Percentiles rank a stretch among this genome's conserved stretches.
phyloP scores from a whole-genome alignment of 2,329 filamentous ascomycete genomes.

The Colletotrichum tabaci region DNA sequence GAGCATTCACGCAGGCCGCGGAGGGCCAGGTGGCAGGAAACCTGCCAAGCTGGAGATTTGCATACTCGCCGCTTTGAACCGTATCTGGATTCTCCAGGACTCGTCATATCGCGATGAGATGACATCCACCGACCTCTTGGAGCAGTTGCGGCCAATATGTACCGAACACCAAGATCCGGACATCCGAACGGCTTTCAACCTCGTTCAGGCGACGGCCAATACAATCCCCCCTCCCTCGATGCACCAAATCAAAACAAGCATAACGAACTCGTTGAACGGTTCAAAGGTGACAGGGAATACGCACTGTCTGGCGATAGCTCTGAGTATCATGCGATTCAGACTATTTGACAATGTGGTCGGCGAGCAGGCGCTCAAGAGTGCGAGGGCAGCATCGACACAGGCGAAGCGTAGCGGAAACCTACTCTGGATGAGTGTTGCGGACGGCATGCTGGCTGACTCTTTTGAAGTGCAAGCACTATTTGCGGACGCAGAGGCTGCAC shows the following conservation, averaged over 20 bases:
- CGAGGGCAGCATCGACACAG: conserved; percentile 77
- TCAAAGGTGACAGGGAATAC: conserved; percentile 80
- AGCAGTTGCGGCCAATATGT: conserved; percentile 78
- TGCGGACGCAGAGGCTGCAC: conserved; percentile 57
- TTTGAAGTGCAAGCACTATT: conserved; percentile 79
- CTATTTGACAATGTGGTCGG: conserved; percentile 89
- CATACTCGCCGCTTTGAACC: conserved; percentile 77
- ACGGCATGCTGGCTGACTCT: conserved; percentile 83
- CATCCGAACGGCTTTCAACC: conserved; percentile 82
- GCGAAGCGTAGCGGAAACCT: conserved; percentile 79
- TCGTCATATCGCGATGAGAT: conserved; percentile 69
- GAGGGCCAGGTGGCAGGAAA: conserved; percentile 56
- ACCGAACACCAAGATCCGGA: conserved; percentile 79
- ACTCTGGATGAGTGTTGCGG: conserved; percentile 85
- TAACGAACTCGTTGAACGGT: conserved; percentile 79
- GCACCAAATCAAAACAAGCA: conserved; percentile 83
- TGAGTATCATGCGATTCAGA: conserved; percentile 87
- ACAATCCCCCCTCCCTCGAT: conserved; percentile 76
- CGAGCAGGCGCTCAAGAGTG: conserved; percentile 84
- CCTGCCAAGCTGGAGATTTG: conserved; percentile 75
- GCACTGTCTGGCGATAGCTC: conserved; percentile 85
- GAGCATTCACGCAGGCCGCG: conserved; percentile 61
- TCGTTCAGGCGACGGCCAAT: conserved; percentile 79
- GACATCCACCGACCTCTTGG: conserved; percentile 73
- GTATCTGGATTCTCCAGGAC: conserved; percentile 80